Conservation (phyloP, 1,284 basidiomycete species). For the Marasmius oreades region DNA sequence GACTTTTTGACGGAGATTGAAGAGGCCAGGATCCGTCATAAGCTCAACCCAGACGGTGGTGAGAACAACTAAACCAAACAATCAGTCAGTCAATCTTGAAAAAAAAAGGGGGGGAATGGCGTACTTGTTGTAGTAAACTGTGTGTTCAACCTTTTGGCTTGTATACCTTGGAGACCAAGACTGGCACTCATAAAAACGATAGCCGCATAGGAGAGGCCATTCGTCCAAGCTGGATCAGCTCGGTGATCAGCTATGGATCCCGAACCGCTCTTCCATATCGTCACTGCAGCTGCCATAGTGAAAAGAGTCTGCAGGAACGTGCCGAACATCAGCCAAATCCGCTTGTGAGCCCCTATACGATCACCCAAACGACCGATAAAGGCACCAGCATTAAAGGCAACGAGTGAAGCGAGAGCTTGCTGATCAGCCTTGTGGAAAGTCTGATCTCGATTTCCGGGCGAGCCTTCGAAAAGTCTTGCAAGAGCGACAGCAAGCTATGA, state of each 20-base stretch:
- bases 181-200: constrained; percentile 60
- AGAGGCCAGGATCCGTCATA: constrained; percentile 61
- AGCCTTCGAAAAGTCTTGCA: constrained; percentile 49
- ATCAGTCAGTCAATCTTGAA: neutral
- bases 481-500: constrained; percentile 1
- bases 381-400: constrained; percentile 60
- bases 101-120: constrained; percentile 16
- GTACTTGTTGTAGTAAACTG: constrained; percentile 59
- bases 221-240: constrained; percentile 52
- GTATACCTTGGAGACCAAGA: constrained; percentile 63
- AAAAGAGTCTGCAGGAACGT: constrained; percentile 59
- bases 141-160: constrained; percentile 60
- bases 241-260: constrained; percentile 40
- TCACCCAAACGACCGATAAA: constrained; percentile 57
- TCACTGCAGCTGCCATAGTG: constrained; percentile 53
- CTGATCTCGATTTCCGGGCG: constrained; percentile 34
- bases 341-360: constrained; percentile 51
- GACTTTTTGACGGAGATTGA: constrained; percentile 36
- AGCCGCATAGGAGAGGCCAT: constrained; percentile 47
- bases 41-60: constrained; percentile 77
- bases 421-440: constrained; percentile 60
- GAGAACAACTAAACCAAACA: constrained; percentile 41
- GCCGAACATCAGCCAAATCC: constrained; percentile 55
- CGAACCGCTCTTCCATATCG: constrained; percentile 46
- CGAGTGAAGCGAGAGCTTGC: constrained; percentile 60